These are phyloP conservation scores for Thuja plicata DNA, from an alignment of 83 land plant genomes.

Conservation along the genomic window DNA sequence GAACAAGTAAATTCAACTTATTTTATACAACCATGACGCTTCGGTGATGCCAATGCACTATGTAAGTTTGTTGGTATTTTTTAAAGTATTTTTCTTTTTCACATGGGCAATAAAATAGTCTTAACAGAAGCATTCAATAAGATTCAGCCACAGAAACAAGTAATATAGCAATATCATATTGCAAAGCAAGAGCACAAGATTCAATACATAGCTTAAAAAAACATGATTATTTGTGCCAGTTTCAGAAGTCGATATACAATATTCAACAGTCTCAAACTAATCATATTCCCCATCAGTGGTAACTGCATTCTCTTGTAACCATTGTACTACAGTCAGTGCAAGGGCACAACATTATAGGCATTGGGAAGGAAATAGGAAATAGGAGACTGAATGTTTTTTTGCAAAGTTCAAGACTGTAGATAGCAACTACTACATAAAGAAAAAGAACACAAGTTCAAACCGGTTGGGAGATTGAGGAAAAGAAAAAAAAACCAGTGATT, in stretches of 20 bases:
- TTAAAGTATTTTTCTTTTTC: too few relatives aligned
- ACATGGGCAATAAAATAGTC: background rate
- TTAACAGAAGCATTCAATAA: background rate
- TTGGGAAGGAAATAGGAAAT: background rate
- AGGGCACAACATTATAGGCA: conserved; percentile 3
- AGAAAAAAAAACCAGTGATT: background rate
- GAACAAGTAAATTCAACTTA: too few relatives aligned
- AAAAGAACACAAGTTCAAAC: background rate
- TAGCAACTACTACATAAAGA: background rate
- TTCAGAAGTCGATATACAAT: conserved; percentile 8
- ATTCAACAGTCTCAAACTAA: background rate
- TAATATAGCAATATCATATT: background rate
- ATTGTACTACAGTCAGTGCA: background rate
- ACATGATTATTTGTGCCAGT: conserved; percentile 2
- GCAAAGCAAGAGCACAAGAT: background rate
- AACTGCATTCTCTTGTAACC: background rate
- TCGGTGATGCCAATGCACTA: too few relatives aligned
- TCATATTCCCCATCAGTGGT: background rate
- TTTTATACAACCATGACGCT: too few relatives aligned
- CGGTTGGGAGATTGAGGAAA: background rate
- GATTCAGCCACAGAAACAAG: background rate
- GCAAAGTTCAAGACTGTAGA: background rate
- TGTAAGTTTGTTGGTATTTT: too few relatives aligned
- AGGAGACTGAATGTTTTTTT: background rate
- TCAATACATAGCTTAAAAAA: background rate